Base-by-base conservation (phyloP, 1,139 yeast species). In the Blastobotrys proliferans region DNA sequence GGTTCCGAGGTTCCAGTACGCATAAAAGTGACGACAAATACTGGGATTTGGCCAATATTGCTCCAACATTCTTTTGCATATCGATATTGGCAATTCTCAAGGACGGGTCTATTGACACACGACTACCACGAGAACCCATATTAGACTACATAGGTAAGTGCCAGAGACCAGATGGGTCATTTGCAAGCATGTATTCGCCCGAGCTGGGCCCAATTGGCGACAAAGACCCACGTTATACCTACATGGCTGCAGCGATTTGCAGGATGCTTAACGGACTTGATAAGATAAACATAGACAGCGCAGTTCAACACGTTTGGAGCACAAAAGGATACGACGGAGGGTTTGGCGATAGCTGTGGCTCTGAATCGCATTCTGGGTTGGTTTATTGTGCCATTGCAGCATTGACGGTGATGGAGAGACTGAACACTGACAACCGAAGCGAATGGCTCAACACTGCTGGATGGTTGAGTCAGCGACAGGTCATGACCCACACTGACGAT, bases 331-430 rank as follows among this genome's bases (percentile, higher is more conserved):
- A 64, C 50, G 80, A 76, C 55, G 97, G 97, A 1, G 97, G 96
- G 0, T 57, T 79, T 36, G 79, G 83, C 3, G 69, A 66, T 38
- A 41, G 45, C 6, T 57, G 62, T 5, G 67, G 72, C 43, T 70
- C 75, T 18, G 98, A 92, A 62, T 72, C 94, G 1, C 97, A 92
- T 63, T 79, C 90, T 6, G 98, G 98, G 0, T 73, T 83, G 50
- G 83, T 95, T 0, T 92, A 79, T 57, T 90, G 97, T 64, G 96
- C 87, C 0, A 56, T 92, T 31, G 85, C 86, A 0, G 66, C 85
- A 0, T 68, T 87, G 46, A 61, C 62, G 29, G 54, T 85, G 35
- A 58, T 79, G 4, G 72, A 63, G 3, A 47, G 48, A 6, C 35
- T 69, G 13, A 51, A 54, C 14, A 11, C 24, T 18, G 35, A 45